Evolutionary conservation across 371 early-diverging fungal genomes (phyloP).

Genomic region (Lichtheimia hyalospora): DNA sequence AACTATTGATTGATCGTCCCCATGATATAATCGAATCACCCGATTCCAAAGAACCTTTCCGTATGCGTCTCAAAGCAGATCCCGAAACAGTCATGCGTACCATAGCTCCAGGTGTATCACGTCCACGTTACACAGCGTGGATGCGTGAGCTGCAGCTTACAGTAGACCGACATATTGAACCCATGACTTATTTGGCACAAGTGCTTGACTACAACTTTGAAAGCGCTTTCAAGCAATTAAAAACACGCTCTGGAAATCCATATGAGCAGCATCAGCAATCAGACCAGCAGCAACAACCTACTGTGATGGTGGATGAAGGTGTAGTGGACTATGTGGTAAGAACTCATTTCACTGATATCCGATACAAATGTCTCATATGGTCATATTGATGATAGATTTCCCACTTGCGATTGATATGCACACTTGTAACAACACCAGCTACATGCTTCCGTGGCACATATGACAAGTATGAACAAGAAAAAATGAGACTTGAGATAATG

Average conservation of each 20-base stretch:
- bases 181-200: conserved; percentile 44
- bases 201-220: conserved; percentile 49
- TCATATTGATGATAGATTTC: conserved; percentile 25
- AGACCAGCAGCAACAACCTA: not conserved
- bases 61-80: conserved; percentile 44
- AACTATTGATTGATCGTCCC: conserved; percentile 35
- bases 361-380: not conserved
- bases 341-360: not conserved
- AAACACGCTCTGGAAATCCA: conserved; percentile 12
- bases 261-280: conserved; percentile 6
- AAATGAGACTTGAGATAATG: conserved; percentile 49
- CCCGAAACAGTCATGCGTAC: conserved; percentile 37
- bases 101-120: conserved; percentile 30
- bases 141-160: conserved; percentile 50
- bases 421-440: conserved; percentile 43
- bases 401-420: conserved; percentile 46
- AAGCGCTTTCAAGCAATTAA: conserved; percentile 46
- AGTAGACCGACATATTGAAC: conserved; percentile 47
- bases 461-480: conserved; percentile 45
- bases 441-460: conserved; percentile 34
- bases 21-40: conserved; percentile 19
- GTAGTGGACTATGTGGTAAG: conserved; percentile 52
- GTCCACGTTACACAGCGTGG: conserved; percentile 52
- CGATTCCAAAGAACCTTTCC: conserved; percentile 33
- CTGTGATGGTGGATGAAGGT: conserved; percentile 54